Conservation (phyloP, 306 rosid species). For the Fagus crenata region DNA sequence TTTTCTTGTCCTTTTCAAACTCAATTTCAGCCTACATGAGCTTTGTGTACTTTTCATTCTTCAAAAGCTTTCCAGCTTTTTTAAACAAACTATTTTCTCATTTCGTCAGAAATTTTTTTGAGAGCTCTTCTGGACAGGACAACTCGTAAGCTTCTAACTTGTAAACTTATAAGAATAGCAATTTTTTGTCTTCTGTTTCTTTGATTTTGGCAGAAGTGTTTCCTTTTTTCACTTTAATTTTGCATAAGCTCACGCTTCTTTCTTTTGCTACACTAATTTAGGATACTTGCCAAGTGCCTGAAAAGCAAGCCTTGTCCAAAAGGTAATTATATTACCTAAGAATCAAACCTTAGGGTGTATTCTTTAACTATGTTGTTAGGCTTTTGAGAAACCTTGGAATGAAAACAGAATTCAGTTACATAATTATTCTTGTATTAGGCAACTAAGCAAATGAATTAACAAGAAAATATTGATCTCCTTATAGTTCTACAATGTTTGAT, state of each 20-base stretch:
- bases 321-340: conserved; percentile 8
- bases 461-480: background rate
- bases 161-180: background rate
- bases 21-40: background rate
- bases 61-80: background rate
- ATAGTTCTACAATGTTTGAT: background rate
- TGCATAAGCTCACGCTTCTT: background rate
- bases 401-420: background rate
- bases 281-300: background rate
- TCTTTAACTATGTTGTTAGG: background rate
- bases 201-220: background rate
- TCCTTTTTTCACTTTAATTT: background rate
- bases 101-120: conserved; percentile 26
- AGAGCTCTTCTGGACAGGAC: background rate
- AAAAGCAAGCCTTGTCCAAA: conserved; percentile 12
- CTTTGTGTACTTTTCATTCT: background rate
- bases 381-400: background rate
- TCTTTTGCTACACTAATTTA: background rate
- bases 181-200: background rate
- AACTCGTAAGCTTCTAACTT: conserved; percentile 24
- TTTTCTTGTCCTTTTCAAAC: background rate
- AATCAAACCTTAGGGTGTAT: background rate
- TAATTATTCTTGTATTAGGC: too few species aligned
- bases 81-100: background rate
- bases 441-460: background rate